Percentiles rank a stretch among this genome's conserved stretches.
These are phyloP conservation scores for Sanghuangporus baumii DNA, from an alignment of 1,284 basidiomycete species.

Conservation along the genomic window DNA sequence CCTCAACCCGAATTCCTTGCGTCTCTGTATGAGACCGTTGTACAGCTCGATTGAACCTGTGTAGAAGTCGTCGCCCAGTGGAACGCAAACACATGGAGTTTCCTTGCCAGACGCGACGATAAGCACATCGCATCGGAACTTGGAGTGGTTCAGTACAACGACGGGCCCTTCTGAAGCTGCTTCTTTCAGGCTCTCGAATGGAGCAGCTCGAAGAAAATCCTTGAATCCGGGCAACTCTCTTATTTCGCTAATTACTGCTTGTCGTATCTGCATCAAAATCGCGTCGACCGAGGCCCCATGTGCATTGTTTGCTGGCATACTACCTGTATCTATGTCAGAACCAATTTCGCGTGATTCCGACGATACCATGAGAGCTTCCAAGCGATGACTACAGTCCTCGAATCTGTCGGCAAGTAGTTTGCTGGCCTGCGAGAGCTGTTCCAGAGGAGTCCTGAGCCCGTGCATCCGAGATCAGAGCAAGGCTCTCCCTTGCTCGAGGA, in stretches of 20 bases:
- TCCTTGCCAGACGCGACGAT: not conserved
- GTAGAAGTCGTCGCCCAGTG: not conserved
- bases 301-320: too few relatives aligned
- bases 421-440: not conserved
- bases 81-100: not conserved
- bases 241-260: not conserved
- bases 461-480: not conserved
- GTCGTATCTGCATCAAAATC: not conserved
- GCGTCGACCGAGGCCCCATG: not conserved
- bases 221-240: slow-evolving; percentile 10
- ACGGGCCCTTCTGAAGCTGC: slow-evolving; percentile 12
- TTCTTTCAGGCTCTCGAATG: slow-evolving; percentile 10
- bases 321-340: too few relatives aligned
- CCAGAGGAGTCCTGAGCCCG: not conserved
- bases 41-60: not conserved
- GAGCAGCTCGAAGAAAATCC: slow-evolving; percentile 2
- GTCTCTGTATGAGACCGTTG: not conserved
- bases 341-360: not conserved
- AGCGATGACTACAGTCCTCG: not conserved
- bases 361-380: not conserved
- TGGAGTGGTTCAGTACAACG: slow-evolving; percentile 2
- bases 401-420: not conserved
- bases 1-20: not conserved
- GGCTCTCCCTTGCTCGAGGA: slow-evolving; percentile 3
- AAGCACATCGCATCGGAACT: slow-evolving; percentile 5